Evolutionary conservation across 208 protist genomes (phyloP).

Genomic region (Endotrypanum monterogeii): DNA sequence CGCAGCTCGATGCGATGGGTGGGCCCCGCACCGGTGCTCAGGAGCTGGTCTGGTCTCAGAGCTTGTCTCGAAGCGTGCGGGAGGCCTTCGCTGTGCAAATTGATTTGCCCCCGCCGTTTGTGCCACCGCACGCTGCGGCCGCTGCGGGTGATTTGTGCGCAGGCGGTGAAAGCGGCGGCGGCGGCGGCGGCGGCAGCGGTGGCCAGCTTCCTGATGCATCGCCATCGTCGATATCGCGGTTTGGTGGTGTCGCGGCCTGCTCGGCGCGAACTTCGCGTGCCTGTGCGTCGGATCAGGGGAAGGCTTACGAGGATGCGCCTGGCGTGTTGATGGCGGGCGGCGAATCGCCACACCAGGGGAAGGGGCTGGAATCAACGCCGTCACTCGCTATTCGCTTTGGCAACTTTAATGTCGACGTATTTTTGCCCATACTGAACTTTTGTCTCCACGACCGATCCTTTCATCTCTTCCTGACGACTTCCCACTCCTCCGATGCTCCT

Average conservation of each 20-base stretch:
- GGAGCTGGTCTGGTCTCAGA: not conserved
- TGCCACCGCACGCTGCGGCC: not conserved
- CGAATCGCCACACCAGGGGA: not conserved
- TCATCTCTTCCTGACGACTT: slow-evolving; percentile 4
- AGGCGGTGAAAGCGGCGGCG: not conserved
- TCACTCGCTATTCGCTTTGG: not conserved
- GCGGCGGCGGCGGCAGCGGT: not conserved
- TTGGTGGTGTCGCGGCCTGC: not conserved
- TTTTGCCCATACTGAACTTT: slow-evolving; percentile 12
- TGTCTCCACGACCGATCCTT: slow-evolving; percentile 19
- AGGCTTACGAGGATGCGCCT: not conserved
- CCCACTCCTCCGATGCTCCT: too few species aligned
- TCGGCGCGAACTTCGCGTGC: not conserved
- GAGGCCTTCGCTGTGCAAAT: not conserved
- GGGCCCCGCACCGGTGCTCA: slow-evolving; percentile 11
- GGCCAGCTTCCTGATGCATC: not conserved
- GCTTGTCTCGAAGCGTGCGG: too few species aligned
- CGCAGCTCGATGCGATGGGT: slow-evolving; percentile 1
- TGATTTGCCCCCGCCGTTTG: slow-evolving; percentile 3
- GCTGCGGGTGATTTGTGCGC: not conserved
- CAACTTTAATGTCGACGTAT: slow-evolving; percentile 14
- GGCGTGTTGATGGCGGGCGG: not conserved
- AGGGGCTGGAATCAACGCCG: not conserved
- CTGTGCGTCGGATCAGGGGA: too few species aligned
- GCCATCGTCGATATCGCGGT: not conserved